Base-by-base conservation (phyloP, 1,284 basidiomycete species). In the Ceratobasidium theobromae region DNA sequence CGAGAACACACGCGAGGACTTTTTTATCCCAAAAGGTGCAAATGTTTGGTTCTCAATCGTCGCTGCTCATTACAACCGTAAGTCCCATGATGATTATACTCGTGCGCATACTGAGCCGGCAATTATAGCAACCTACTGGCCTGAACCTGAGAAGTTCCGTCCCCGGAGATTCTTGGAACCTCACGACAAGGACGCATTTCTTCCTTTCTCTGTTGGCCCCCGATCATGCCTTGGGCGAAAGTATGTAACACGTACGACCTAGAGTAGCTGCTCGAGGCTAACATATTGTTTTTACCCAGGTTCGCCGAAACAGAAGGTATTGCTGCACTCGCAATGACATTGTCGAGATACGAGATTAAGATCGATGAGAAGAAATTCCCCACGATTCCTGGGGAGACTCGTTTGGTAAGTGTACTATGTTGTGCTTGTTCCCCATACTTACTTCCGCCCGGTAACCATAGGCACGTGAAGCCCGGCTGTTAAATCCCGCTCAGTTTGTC, bases 291-390 rank as follows among this genome's bases (percentile, higher is more conserved):
- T 21, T 27, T 1, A 11, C n/a, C n/a, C 33, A 68, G 67, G 32
- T 68, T 68, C 32, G 65, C 64, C 6, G 65, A 68, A 27, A 64
- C 62, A 14, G 67, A 68, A 30, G 53, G 32, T 9, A 66, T 66
- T 14, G 64, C 49, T 21, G 51, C 58, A 25, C 55, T 66, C 6
- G 51, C 64, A 0, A 53, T 65, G 11, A 25, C 66, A 8, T 49
- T 68, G 8, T 16, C 52, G 8, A 27, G 48, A 33, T 68, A 60
- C 35, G 57, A 60, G 35, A 30, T 68, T 25, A 28, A 23, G 33
- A 46, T 66, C 8, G 65, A 68, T 43, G 28, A 33, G 25, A 38
- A 32, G 6, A 49, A 45, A 21, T 68, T 66, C 41, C 48, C 65
- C 16, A 40, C 28, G 6, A 60, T 68, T 62, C 64, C 53, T 9